Conservation (phyloP, 495 filamentous ascomycete genomes). For the Chaetomium tenue region DNA sequence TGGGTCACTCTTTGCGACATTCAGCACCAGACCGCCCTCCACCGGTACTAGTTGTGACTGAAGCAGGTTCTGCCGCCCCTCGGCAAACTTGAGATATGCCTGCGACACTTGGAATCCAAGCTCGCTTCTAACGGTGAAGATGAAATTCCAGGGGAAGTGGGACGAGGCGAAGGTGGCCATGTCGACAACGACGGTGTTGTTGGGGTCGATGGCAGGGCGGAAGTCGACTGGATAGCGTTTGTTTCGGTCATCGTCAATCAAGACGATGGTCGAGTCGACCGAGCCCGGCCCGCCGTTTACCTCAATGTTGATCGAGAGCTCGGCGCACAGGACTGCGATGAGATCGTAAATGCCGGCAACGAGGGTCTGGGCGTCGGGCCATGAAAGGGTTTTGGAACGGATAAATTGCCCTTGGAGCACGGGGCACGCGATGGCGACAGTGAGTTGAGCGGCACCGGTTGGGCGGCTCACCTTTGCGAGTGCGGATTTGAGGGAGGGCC, state of each 20-base stretch:
- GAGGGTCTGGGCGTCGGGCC: constrained; percentile 61
- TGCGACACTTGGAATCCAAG: constrained; percentile 50
- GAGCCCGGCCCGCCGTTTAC: constrained; percentile 59
- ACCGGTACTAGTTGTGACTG: constrained; percentile 46
- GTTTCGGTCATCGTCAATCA: constrained; percentile 61
- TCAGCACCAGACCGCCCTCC: constrained; percentile 49
- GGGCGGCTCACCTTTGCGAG: constrained; percentile 46
- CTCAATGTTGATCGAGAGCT: constrained; percentile 60
- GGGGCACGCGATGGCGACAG: constrained; percentile 55
- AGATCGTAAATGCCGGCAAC: constrained; percentile 78
- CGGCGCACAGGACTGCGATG: constrained; percentile 63
- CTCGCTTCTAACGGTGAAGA: constrained; percentile 65
- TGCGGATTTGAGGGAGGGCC: constrained; percentile 50
- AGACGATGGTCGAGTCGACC: constrained; percentile 73
- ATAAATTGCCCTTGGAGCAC: constrained; percentile 45
- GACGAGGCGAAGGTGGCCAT: constrained; percentile 64
- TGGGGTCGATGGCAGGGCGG: constrained; percentile 35
- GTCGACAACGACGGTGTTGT: constrained; percentile 59
- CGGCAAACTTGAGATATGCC: constrained; percentile 43
- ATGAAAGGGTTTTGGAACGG: constrained; percentile 56
- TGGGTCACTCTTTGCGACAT: constrained; percentile 23
- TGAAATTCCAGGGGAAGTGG: constrained; percentile 63
- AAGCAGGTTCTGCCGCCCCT: constrained; percentile 46
- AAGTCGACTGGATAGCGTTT: constrained; percentile 33
- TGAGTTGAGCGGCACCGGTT: constrained; percentile 44